phyloP scores from a whole-genome alignment of 2,329 filamentous ascomycete genomes.

The Ophiocordyceps camponoti-saundersi region DNA sequence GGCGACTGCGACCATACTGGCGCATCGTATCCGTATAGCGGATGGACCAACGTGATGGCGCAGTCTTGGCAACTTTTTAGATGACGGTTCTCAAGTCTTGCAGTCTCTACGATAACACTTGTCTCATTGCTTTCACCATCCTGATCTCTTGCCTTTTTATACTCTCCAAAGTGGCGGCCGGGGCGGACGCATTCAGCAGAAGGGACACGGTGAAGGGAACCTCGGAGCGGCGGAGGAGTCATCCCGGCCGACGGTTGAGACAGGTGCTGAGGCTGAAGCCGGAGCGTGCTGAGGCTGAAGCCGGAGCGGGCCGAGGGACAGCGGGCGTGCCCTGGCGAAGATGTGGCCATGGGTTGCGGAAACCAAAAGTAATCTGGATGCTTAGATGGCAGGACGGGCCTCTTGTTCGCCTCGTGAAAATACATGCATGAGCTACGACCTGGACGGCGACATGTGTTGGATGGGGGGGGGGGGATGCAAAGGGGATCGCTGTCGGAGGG shows the following conservation, averaged over 20 bases:
- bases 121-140: no score
- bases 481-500: conserved; percentile 57
- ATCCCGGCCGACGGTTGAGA: conserved; percentile 40
- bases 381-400: conserved; percentile 35
- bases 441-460: conserved; percentile 55
- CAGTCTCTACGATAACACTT: no score
- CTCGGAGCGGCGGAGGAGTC: conserved; percentile 14
- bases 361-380: conserved; percentile 33
- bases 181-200: conserved; percentile 7
- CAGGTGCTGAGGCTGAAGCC: conserved; percentile 60
- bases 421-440: conserved; percentile 63
- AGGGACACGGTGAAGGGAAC: neutral
- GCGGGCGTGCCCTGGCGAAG: conserved; percentile 53
- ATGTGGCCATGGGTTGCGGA: conserved; percentile 65
- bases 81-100: no score
- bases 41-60: no score
- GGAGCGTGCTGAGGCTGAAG: conserved; percentile 43
- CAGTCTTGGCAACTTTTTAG: no score
- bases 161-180: conserved; percentile 9
- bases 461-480: conserved; percentile 59
- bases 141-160: neutral
- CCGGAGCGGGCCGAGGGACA: conserved; percentile 49
- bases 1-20: no score
- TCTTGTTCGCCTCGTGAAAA: conserved; percentile 62
- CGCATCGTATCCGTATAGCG: no score